Evolutionary conservation across 2,329 filamentous ascomycete genomes (phyloP), one percentile per base, ranked within the genome.

Genomic region (Graphiopsis chlorocephala): DNA sequence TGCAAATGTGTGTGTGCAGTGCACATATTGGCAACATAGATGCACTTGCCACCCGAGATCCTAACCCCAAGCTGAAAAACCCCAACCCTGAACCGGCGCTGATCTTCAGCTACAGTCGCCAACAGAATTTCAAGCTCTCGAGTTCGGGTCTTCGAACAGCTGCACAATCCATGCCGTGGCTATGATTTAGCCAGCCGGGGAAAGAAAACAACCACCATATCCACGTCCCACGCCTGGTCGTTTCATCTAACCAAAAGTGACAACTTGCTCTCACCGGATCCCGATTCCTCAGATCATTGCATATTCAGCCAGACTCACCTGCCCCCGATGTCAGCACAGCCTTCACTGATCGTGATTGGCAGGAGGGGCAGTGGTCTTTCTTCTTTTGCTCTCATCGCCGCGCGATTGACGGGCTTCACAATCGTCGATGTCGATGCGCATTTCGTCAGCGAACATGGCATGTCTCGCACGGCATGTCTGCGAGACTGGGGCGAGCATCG

Each of bases 331-430:
- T 52, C 47, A 20, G 38, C 23, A 45, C 38, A 45, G 47, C 26
- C 57, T 14, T 60, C 57, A 10, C 35, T 60, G n/a, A 29, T 60
- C 26, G n/a, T 60, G 35, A 26, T 60, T 14, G 57, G 57, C 38
- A 38, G 28, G 12, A 47, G 57, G 26, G 57, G 57, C 26, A 60
- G 57, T 8, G 57, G 57, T 23, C 57, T 60, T 10, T 60, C 57
- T 3, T 60, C 57, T 1, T 45, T 60, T 31, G 57, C 57, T 6
- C 38, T 60, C n/a, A 60, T 60, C 38, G 38, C 57, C 14, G 35
- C 57, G 17, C 26, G 45, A 48, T 28, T 45, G 23, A 28, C 38
- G 2, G 35, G 57, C n/a, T 60, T 60, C 42, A 26, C 26, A 3
- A 26, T 60, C 25, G n/a, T 60, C 26, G 38, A 60, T 6, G 38